These are phyloP conservation scores for Xylariaceae sp. DNA, from an alignment of 2,329 filamentous ascomycete genomes.

Conservation along the genomic window DNA sequence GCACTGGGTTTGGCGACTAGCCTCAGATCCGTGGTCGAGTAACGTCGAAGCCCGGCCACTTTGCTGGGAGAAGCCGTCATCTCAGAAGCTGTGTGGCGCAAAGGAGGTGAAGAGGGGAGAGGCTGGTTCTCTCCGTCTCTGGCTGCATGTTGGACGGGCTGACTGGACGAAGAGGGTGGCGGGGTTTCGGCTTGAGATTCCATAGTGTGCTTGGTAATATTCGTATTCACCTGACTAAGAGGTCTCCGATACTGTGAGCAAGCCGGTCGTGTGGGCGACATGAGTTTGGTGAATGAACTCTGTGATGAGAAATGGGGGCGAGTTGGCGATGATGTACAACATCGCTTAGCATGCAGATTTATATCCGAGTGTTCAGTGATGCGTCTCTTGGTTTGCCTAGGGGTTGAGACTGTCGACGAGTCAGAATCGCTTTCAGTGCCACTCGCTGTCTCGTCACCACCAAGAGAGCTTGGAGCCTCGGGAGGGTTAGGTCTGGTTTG, in stretches of 20 bases:
- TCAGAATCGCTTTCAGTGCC: neutral
- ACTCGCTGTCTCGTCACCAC: neutral
- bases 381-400: slow-evolving; percentile 9
- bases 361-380: neutral
- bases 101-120: slow-evolving; percentile 5
- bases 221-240: slow-evolving; percentile 12
- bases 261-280: too few species aligned
- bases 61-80: slow-evolving; percentile 9
- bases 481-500: slow-evolving; percentile 1
- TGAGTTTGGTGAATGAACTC: too few species aligned
- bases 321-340: neutral
- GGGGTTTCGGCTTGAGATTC: neutral
- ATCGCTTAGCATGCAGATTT: slow-evolving; percentile 7
- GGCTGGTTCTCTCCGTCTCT: neutral
- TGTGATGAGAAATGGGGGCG: too few species aligned
- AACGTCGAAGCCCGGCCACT: neutral
- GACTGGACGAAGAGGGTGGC: neutral
- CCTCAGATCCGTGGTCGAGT: neutral
- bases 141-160: slow-evolving; percentile 1
- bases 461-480: slow-evolving; percentile 12
- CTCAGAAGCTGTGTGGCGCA: slow-evolving; percentile 12
- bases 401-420: neutral
- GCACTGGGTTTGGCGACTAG: neutral
- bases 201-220: slow-evolving; percentile 2
- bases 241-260: slow-evolving; percentile 13